Percentiles rank a stretch among this genome's conserved stretches.
Evolutionary conservation across 805 yeast genomes (phyloP).

Genomic region (Yarrowia sp.): DNA sequence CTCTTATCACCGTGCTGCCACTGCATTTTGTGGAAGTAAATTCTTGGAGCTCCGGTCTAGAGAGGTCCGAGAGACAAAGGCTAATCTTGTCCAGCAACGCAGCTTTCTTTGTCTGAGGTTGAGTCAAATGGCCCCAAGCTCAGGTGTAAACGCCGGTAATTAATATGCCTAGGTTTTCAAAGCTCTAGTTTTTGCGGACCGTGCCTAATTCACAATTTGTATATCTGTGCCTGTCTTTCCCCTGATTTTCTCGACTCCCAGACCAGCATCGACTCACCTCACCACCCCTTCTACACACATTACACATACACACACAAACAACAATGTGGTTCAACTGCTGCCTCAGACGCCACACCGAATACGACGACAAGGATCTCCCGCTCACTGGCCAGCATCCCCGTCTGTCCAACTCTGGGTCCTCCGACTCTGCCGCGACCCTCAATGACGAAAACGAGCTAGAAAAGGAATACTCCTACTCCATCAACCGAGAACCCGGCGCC

Average conservation of each 20-base stretch:
- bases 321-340: constrained; percentile 24
- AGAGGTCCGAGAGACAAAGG: constrained; percentile 18
- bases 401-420: constrained; percentile 16
- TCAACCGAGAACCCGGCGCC: constrained; percentile 21
- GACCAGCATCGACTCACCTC: constrained; percentile 4
- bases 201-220: constrained; percentile 18
- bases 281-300: background rate
- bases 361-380: constrained; percentile 15
- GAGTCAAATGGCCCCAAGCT: background rate
- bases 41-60: constrained; percentile 18
- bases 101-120: constrained; percentile 1
- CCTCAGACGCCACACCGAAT: constrained; percentile 22
- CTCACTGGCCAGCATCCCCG: constrained; percentile 10
- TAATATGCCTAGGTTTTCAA: constrained; percentile 17
- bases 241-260: background rate
- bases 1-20: constrained; percentile 19
- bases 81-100: constrained; percentile 14
- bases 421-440: constrained; percentile 21
- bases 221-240: constrained; percentile 16
- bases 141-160: constrained; percentile 25
- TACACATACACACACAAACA: background rate
- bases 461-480: constrained; percentile 19
- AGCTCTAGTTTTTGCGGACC: constrained; percentile 23
- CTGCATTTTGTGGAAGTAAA: constrained; percentile 4
- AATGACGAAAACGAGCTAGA: constrained; percentile 13